Base-by-base conservation (phyloP, 2,329 filamentous ascomycete species). In the Fusarium nodosum region DNA sequence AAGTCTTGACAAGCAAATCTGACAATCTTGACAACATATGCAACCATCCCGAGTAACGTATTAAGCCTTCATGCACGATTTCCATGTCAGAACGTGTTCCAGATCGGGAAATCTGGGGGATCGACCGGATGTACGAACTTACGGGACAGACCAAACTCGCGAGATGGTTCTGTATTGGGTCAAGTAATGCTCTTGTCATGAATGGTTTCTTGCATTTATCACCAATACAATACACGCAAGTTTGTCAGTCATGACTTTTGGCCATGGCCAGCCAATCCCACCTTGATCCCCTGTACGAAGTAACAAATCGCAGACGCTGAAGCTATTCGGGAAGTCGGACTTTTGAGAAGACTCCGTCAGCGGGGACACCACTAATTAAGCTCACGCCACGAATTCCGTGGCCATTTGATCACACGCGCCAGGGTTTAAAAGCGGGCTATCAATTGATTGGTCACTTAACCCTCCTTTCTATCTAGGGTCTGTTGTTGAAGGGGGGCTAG, bases 51-150 rank as follows among this genome's bases (percentile, higher is more conserved):
- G n/a, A 38, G n/a, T 20, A 20, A 20, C 3, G 5, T 12, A 7
- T 12, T 12, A 18, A 26, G 4, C 16, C 9, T 26, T 44, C 16
- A 44, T 44, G 41, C 20, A 26, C 10, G 30, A 50, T 26, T 30
- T 30, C 26, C 18, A 20, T 3, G 26, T n/a, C 30, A 42, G 24
- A 42, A 15, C 22, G 2, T 9, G n/a, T 22, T 60, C 20, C 8
- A 4, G 12, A 44, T 46, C 20, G 12, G 33, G 56, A 52, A 67
- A 47, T 20, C 52, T 46, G 64, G 52, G 58, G 45, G 63, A 57
- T 67, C 52, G 58, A 48, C 52, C 64, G 64, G 64, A 57, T 64
- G 20, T 34, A 46, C 64, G 64, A 64, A 53, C 26, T 68, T 15
- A 52, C 11, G 58, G 24, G 10, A 26, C 7, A 44, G 10, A 38